Evolutionary conservation across 306 rosid species (phyloP), one percentile per base, ranked within the genome.

Genomic region (Calophaca sinica): DNA sequence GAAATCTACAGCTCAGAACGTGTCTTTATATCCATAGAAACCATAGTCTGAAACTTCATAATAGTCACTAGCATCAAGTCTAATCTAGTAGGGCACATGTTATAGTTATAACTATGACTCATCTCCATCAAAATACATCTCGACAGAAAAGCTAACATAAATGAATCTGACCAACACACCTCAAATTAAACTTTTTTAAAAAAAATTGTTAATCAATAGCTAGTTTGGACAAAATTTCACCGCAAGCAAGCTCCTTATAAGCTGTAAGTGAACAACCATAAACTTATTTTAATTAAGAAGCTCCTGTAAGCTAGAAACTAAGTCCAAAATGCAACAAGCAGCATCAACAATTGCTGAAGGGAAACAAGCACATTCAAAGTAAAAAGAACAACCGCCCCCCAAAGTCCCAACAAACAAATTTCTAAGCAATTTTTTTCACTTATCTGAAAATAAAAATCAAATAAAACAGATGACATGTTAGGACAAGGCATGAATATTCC

Each of bases 131-230:
- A 50, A 7, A 38, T 20, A 33, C 33, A 57, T 57, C n/a, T 2
- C 6, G 57, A 66, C 48, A 77, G 48, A 75, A 62, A n/a, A 32
- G 35, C 6, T 45, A 59, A 52, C 8, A 26, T 6, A 12, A 35
- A 74, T 49, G 9, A 73, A 36, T 49, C 88, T 68, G 66, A 45
- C 61, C n/a, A 41, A 29, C 54, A 32, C 46, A 45, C 0, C 11
- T 2, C 48, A 61, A 20, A 10, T 36, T 48, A 6, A 36, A 13
- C 36, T 20, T 26, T 28, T 6, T 42, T 9, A 41, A 49, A 58
- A 11, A 44, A 35, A 7, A 54, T 7, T 6, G 65, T 12, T 58
- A 31, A 58, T 33, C 6, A 59, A 32, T 32, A 59, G 8, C 65
- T 5, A 58, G 39, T 29, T 31, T 31, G 0, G 5, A 51, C 9